phyloP scores from a whole-genome alignment of 352 stramenopile genomes.

The Pilasporangium apinafurcum region DNA sequence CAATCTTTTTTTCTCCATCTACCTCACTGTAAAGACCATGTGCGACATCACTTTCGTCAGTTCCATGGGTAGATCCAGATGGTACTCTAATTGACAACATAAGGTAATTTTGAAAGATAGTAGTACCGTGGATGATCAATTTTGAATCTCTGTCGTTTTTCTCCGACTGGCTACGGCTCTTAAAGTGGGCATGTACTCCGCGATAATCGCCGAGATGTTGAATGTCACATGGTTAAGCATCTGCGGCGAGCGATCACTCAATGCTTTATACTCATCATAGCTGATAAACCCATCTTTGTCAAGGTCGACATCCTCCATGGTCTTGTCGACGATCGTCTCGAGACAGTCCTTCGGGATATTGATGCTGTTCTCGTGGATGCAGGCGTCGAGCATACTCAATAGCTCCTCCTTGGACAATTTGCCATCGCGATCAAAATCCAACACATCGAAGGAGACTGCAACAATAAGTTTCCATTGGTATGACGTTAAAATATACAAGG shows the following conservation, averaged over 20 bases:
- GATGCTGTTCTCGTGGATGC: slow-evolving; percentile 70
- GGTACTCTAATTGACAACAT: too few relatives aligned
- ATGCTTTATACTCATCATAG: slow-evolving; percentile 62
- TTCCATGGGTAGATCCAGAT: too few relatives aligned
- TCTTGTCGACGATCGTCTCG: slow-evolving; percentile 62
- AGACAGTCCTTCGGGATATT: slow-evolving; percentile 63
- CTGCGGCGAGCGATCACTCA: slow-evolving; percentile 54
- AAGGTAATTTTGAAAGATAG: too few relatives aligned
- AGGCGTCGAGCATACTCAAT: slow-evolving; percentile 63
- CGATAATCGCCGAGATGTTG: slow-evolving; percentile 70
- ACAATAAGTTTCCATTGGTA: not conserved
- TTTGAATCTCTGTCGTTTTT: too few relatives aligned
- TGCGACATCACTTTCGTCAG: too few relatives aligned
- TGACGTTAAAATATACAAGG: not conserved
- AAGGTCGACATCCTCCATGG: slow-evolving; percentile 56
- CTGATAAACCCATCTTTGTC: slow-evolving; percentile 69
- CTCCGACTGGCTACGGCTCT: slow-evolving; percentile 32
- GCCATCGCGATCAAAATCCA: slow-evolving; percentile 69
- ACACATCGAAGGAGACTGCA: slow-evolving; percentile 70
- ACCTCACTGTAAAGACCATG: too few relatives aligned
- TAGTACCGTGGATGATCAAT: too few relatives aligned
- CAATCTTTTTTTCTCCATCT: too few relatives aligned
- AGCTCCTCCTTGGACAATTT: slow-evolving; percentile 69
- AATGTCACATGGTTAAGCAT: slow-evolving; percentile 82
- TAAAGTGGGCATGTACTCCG: slow-evolving; percentile 68